A percentile compares a stretch with the other conserved stretches of the same genome.
phyloP scores from a whole-genome alignment of 192 early-diverging fungal species.

The Backusella macrospora region DNA sequence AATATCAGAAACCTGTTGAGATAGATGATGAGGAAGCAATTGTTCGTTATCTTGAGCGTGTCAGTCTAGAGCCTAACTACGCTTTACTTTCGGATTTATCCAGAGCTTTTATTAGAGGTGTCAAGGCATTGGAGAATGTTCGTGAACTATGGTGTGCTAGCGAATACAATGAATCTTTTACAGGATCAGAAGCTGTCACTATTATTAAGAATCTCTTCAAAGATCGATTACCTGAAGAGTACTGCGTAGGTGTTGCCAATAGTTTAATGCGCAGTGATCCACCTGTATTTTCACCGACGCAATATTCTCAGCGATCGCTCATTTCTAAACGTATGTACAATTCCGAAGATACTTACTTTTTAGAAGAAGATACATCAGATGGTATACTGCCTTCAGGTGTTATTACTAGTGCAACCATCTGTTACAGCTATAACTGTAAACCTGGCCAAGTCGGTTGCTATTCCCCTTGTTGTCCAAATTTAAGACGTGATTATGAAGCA shows the following conservation, averaged over 20 bases:
- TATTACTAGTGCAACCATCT: constrained; percentile 84
- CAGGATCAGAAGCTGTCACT: constrained; percentile 36
- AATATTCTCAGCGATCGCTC: constrained; percentile 35
- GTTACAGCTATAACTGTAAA: constrained; percentile 59
- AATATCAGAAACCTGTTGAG: constrained; percentile 6
- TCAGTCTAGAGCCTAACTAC: constrained; percentile 19
- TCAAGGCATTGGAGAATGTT: constrained; percentile 11
- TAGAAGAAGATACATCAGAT: constrained; percentile 40
- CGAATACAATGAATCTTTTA: constrained; percentile 38
- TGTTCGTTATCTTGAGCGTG: not conserved
- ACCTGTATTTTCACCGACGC: constrained; percentile 29
- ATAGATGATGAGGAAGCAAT: not conserved
- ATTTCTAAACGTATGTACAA: constrained; percentile 38
- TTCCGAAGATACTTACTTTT: constrained; percentile 36
- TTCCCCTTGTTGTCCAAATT: constrained; percentile 36
- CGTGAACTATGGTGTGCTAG: constrained; percentile 29
- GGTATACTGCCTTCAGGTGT: constrained; percentile 75
- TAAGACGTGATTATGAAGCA: not conserved
- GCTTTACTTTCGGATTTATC: constrained; percentile 29
- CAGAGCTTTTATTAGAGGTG: constrained; percentile 13
- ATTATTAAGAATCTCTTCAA: constrained; percentile 30
- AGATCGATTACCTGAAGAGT: constrained; percentile 10
- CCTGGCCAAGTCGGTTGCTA: constrained; percentile 37
- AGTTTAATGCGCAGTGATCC: constrained; percentile 39
- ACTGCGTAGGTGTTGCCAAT: constrained; percentile 29